A percentile compares a stretch with the other conserved stretches of the same genome.
Evolutionary conservation across 164 flowering plant genomes (phyloP).

Genomic region (Magnolia kwangsiensis): DNA sequence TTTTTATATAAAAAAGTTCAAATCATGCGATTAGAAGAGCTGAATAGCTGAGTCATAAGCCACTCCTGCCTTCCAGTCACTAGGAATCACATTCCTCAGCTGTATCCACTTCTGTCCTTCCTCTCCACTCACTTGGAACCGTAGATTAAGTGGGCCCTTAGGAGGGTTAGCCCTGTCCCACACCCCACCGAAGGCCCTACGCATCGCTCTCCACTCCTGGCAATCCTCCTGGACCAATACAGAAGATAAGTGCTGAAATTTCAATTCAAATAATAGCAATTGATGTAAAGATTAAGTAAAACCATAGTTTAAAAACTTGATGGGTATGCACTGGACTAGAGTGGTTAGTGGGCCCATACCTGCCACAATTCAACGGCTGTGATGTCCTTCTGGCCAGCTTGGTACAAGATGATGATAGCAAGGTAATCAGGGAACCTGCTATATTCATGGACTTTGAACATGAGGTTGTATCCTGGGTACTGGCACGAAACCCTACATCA

Average conservation of each 20-base stretch:
- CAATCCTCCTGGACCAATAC: constrained; percentile 47
- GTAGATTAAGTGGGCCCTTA: constrained; percentile 35
- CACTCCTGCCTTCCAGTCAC: constrained; percentile 66
- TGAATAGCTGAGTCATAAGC: constrained; percentile 54
- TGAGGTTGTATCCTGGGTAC: constrained; percentile 41
- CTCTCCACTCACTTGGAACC: constrained; percentile 45
- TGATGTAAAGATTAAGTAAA: no score
- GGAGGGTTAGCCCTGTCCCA: constrained; percentile 43
- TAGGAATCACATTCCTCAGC: constrained; percentile 41
- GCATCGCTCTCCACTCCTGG: constrained; percentile 62
- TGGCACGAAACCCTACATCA: constrained; percentile 48
- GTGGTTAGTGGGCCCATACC: constrained; percentile 29
- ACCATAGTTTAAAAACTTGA: no score
- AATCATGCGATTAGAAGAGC: constrained; percentile 25
- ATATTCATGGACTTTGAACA: constrained; percentile 58
- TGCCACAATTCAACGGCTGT: constrained; percentile 55
- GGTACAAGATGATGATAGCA: constrained; percentile 57
- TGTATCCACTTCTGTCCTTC: constrained; percentile 40
- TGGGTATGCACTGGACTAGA: neutral
- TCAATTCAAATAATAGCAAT: neutral
- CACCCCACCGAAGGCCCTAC: constrained; percentile 55
- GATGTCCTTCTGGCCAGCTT: constrained; percentile 51
- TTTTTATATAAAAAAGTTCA: no score
- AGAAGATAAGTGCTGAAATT: neutral
- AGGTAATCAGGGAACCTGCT: constrained; percentile 64